Conservation (phyloP, 2,329 filamentous ascomycete species). For the Trichoderma brevicompactum region DNA sequence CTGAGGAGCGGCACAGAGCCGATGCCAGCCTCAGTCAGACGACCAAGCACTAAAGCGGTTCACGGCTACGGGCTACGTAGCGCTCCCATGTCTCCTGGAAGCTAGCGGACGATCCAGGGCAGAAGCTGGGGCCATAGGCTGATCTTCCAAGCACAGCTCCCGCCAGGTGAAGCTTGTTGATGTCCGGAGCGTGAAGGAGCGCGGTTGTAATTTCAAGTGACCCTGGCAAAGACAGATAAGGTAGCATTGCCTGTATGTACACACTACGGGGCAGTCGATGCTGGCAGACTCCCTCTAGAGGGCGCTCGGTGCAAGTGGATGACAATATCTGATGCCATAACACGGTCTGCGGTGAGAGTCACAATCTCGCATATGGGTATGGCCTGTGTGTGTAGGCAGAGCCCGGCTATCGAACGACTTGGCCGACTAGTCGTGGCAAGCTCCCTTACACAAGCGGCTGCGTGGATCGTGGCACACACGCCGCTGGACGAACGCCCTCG, state of each 20-base stretch:
- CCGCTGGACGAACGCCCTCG: conserved; percentile 4
- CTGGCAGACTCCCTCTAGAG: no score
- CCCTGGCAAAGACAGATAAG: no score
- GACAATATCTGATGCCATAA: no score
- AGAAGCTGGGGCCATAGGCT: conserved; percentile 14
- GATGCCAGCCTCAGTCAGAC: conserved; percentile 23
- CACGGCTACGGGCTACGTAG: conserved; percentile 17
- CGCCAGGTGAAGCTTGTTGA: no score
- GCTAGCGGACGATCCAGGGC: conserved; percentile 30
- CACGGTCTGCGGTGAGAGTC: no score
- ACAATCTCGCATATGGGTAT: not conserved
- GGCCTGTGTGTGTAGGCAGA: not conserved
- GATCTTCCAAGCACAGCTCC: conserved; percentile 12
- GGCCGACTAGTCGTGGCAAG: not conserved
- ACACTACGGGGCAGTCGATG: no score
- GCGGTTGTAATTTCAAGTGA: no score
- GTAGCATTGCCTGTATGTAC: no score
- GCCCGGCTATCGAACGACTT: conserved; percentile 20
- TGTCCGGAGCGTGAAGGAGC: no score
- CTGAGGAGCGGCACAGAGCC: conserved; percentile 16
- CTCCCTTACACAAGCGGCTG: conserved; percentile 20
- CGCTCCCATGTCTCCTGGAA: conserved; percentile 12
- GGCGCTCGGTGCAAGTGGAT: no score
- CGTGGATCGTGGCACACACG: not conserved
- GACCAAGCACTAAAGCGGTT: conserved; percentile 22